These are phyloP conservation scores for Trichoderma polysporum DNA, from an alignment of 2,329 filamentous ascomycete species.

Conservation along the genomic window DNA sequence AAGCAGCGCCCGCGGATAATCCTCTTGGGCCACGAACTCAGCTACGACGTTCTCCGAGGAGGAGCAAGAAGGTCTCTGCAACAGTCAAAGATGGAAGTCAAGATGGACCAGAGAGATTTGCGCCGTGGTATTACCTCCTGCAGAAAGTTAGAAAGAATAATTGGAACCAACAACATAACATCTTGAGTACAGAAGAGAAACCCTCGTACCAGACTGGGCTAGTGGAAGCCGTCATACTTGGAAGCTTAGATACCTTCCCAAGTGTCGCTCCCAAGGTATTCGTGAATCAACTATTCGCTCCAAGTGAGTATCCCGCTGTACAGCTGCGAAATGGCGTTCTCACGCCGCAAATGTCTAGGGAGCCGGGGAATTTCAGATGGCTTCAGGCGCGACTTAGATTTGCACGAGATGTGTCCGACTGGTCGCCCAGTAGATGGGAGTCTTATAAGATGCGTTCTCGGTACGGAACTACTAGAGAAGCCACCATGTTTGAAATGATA, in stretches of 20 bases:
- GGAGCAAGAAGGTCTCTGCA: neutral
- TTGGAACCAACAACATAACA: neutral
- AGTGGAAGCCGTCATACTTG: neutral
- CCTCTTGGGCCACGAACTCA: neutral
- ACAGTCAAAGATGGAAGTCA: neutral
- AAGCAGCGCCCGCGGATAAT: neutral
- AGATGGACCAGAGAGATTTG: constrained; percentile 11
- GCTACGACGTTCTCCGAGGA: neutral
- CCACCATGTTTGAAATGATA: neutral
- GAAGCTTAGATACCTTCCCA: neutral
- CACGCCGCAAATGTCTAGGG: neutral
- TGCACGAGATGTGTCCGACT: neutral
- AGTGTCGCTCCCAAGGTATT: neutral
- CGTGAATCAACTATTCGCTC: neutral
- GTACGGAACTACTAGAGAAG: neutral
- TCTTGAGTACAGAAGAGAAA: too few relatives aligned
- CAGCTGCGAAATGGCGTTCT: constrained; percentile 10
- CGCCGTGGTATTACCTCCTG: constrained; percentile 5
- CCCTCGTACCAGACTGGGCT: neutral
- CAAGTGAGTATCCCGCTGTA: neutral
- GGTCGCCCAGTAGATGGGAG: neutral
- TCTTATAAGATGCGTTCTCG: neutral
- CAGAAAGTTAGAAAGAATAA: neutral
- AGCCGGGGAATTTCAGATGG: neutral
- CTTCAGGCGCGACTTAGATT: neutral